These are phyloP conservation scores for Cylindrotheca fusiformis DNA, from an alignment of 108 stramenopile species.

Conservation along the genomic window DNA sequence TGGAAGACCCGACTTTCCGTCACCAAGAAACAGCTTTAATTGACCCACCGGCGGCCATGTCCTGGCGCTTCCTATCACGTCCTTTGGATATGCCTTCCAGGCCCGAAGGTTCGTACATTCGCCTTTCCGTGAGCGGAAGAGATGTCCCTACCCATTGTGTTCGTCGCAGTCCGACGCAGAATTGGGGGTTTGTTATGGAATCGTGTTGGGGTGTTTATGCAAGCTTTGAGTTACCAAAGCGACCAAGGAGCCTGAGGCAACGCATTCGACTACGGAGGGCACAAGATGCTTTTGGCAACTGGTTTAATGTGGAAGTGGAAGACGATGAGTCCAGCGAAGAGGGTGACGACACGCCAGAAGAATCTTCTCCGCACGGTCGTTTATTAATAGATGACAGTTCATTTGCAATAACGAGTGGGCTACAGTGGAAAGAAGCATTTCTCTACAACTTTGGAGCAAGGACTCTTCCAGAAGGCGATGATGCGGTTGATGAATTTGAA, in stretches of 20 bases:
- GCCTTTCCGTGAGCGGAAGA: slow-evolving; percentile 66
- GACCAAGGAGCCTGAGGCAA: neutral
- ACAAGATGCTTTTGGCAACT: slow-evolving; percentile 33
- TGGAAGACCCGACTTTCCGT: slow-evolving; percentile 2
- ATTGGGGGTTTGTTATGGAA: slow-evolving; percentile 85
- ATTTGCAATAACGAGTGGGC: slow-evolving; percentile 51
- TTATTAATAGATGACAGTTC: slow-evolving; percentile 45
- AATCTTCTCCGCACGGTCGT: neutral
- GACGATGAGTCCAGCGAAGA: slow-evolving; percentile 9
- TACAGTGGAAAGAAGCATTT: slow-evolving; percentile 81
- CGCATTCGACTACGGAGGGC: slow-evolving; percentile 43
- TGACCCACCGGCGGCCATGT: slow-evolving; percentile 42
- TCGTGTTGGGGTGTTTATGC: slow-evolving; percentile 78
- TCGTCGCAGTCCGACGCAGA: slow-evolving; percentile 60
- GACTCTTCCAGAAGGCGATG: slow-evolving; percentile 62
- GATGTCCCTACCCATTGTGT: slow-evolving; percentile 80
- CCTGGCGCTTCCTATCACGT: slow-evolving; percentile 61
- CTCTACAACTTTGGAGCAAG: slow-evolving; percentile 76
- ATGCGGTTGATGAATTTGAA: slow-evolving; percentile 37
- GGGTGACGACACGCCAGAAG: neutral
- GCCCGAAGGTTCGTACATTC: slow-evolving; percentile 67
- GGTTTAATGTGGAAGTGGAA: slow-evolving; percentile 39
- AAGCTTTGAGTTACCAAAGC: slow-evolving; percentile 47
- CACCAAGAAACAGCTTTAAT: neutral
- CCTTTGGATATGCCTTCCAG: slow-evolving; percentile 67